phyloP scores from a whole-genome alignment of 2,329 filamentous ascomycete genomes.

The Trichoderma sp. region DNA sequence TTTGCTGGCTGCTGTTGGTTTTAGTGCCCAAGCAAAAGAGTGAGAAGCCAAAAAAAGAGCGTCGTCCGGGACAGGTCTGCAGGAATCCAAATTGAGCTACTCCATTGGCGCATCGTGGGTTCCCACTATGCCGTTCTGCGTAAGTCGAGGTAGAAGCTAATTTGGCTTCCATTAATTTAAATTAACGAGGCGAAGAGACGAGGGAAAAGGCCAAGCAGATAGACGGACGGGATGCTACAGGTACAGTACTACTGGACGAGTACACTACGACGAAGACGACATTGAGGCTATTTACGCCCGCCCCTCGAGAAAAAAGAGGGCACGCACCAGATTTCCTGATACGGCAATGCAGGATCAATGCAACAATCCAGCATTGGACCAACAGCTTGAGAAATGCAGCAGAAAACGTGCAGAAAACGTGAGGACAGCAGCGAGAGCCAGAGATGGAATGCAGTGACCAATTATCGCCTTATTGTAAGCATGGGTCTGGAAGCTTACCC shows the following conservation, averaged over 20 bases:
- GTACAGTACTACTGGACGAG: background rate
- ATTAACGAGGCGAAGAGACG: background rate
- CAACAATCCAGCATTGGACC: background rate
- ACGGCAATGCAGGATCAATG: background rate
- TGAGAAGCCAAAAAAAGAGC: background rate
- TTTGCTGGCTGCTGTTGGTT: background rate
- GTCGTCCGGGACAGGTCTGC: conserved; percentile 7
- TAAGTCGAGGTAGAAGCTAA: background rate
- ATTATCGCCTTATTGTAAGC: background rate
- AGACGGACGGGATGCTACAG: background rate
- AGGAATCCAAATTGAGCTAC: background rate
- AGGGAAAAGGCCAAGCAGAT: background rate
- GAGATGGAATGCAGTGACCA: background rate
- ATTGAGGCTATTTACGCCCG: background rate
- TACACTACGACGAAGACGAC: background rate
- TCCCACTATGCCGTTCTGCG: conserved; percentile 1
- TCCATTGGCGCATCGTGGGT: background rate
- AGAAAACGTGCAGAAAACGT: background rate
- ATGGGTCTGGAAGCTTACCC: background rate
- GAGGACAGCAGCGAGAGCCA: background rate
- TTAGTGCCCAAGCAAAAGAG: background rate
- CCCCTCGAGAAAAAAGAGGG: background rate
- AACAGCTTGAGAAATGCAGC: background rate
- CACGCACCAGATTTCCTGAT: conserved; percentile 7
- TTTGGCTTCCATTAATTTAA: background rate